Percentiles rank a stretch among this genome's conserved stretches.
These are phyloP conservation scores for Berkeleyomyces rouxiae DNA, from an alignment of 2,329 filamentous ascomycete genomes.

Conservation along the genomic window DNA sequence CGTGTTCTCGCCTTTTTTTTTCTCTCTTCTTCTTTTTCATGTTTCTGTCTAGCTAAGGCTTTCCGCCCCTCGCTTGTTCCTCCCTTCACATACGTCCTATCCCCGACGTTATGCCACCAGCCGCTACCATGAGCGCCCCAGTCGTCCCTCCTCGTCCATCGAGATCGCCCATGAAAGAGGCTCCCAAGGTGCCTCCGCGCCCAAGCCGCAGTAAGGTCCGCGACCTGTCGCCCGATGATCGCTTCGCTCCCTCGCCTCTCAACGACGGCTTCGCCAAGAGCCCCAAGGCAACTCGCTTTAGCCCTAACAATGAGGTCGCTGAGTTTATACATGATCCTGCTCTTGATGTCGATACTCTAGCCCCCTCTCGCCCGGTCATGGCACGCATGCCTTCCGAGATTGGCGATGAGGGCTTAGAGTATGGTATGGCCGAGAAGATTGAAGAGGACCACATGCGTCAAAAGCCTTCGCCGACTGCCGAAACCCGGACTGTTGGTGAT, in stretches of 20 bases:
- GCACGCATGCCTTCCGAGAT: constrained; percentile 62
- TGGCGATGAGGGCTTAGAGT: constrained; percentile 81
- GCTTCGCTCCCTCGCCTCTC: constrained; percentile 72
- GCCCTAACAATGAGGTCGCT: constrained; percentile 21
- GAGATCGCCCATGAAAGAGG: constrained; percentile 22
- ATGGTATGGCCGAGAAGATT: constrained; percentile 44
- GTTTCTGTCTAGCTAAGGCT: background rate
- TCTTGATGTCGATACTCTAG: constrained; percentile 18
- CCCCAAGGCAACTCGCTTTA: constrained; percentile 22
- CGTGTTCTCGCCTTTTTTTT: background rate
- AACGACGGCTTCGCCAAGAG: constrained; percentile 50
- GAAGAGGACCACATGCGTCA: constrained; percentile 22
- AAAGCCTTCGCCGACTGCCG: constrained; percentile 37
- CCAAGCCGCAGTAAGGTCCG: constrained; percentile 55
- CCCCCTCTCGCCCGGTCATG: constrained; percentile 49
- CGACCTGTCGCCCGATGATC: constrained; percentile 60
- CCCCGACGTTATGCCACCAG: constrained; percentile 26
- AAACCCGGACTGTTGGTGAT: constrained; percentile 61
- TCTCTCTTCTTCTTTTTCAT: constrained; percentile 1
- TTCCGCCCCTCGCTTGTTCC: constrained; percentile 14
- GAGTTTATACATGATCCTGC: constrained; percentile 10
- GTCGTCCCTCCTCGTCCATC: constrained; percentile 39
- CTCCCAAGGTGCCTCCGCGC: constrained; percentile 62
- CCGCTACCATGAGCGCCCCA: constrained; percentile 36
- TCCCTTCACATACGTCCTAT: constrained; percentile 16